Base-by-base conservation (phyloP, 306 rosid species). In the Rosa chinensis region DNA sequence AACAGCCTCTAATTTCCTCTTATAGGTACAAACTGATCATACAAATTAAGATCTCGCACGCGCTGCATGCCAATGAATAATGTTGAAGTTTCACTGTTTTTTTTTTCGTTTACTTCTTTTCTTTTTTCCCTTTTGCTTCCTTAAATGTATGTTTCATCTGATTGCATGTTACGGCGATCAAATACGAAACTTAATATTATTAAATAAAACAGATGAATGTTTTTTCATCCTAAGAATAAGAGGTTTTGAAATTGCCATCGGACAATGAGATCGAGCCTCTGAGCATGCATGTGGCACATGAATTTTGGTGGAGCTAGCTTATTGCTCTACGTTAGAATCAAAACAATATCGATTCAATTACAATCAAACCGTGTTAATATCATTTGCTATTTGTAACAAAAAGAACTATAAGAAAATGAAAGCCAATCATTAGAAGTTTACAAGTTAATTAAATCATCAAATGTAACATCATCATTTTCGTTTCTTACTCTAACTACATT, bases 1-100 rank as follows among this genome's bases (percentile, higher is more conserved):
- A 64, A 14, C 44, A 16, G 44, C n/a, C 12, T 77, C 45, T 52
- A 7, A 44, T 49, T 52, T 70, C 25, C 69, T 32, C 50, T 70
- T 52, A 17, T 78, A 84, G 90, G 48, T 44, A 18, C 59, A 39
- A 70, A 59, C 73, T 84, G 80, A 79, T 45, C 70, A 69, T 39
- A 69, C 47, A 39, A 28, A 32, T 32, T 32, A 32, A n/a, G 68
- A 52, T 66, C 71, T 66, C 17, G 47, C 47, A 52, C 43, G 4
- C 39, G 25, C 74, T 40, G 42, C 58, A 43, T 61, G 77, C 21
- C 37, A 52, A 73, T 32, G 56, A 79, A 75, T 77, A 73, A 82
- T 77, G 66, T 21, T 21, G 37, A 21, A 77, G 79, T 66, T 73
- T 72, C 70, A 76, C 28, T 73, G n/a, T 66, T 70, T 66, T 70